Percentiles rank a stretch among this genome's conserved stretches.
These are phyloP conservation scores for Microstegium vimineum DNA, from an alignment of 176 grass and related monocot genomes.

Conservation along the genomic window DNA sequence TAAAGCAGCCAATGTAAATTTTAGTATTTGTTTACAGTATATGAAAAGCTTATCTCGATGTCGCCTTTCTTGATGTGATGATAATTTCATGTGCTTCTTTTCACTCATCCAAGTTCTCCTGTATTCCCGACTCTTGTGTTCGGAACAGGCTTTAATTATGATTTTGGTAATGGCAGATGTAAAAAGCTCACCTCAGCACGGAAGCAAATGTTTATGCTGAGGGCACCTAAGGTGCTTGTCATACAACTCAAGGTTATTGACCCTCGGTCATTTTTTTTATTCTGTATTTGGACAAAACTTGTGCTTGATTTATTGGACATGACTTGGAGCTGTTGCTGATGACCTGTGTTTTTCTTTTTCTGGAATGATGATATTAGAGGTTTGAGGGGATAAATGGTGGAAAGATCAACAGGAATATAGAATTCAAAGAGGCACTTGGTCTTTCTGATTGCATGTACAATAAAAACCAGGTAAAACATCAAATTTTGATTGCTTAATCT, in stretches of 20 bases:
- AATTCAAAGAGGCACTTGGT: conserved; percentile 76
- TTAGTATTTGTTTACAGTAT: not conserved
- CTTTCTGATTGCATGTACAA: conserved; percentile 89
- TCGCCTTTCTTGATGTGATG: not conserved
- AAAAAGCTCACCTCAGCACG: conserved; percentile 83
- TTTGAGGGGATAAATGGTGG: conserved; percentile 90
- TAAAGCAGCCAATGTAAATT: not conserved
- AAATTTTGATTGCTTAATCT: not conserved
- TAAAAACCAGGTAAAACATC: conserved; percentile 59
- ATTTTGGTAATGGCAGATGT: conserved; percentile 57
- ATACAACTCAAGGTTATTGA: conserved; percentile 93
- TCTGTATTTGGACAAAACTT: not conserved
- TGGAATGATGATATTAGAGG: conserved; percentile 49
- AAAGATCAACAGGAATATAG: conserved; percentile 89
- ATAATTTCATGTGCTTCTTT: conserved; percentile 1
- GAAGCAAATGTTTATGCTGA: conserved; percentile 91
- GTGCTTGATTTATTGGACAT: conserved; percentile 10
- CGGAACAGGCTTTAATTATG: not conserved
- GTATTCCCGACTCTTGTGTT: not conserved
- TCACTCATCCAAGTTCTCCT: not conserved
- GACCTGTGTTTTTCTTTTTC: not conserved
- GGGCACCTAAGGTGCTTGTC: conserved; percentile 92
- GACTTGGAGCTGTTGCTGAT: conserved; percentile 6
- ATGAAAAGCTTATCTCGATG: not conserved
- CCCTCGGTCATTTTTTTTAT: conserved; percentile 10